Conservation (phyloP, 768 basidiomycete species). For the Amanita subjunquillea region DNA sequence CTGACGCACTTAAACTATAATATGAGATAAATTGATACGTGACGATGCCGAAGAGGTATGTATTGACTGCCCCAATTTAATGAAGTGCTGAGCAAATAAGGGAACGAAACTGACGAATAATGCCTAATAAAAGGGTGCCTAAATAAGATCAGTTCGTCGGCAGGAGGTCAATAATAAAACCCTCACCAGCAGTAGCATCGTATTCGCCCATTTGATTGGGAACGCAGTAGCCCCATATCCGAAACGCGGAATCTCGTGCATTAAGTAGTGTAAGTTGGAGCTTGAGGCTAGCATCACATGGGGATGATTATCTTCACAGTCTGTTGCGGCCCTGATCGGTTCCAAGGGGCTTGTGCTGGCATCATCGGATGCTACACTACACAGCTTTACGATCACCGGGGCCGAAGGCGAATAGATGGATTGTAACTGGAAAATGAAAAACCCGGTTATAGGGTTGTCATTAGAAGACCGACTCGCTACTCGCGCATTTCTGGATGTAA, state of each 20-base stretch:
- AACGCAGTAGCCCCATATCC: not conserved
- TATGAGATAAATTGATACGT: slow-evolving; percentile 5
- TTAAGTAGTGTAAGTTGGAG: not conserved
- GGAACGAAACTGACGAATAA: not conserved
- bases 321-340: too few species aligned
- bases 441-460: too few species aligned
- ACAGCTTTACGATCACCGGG: not conserved
- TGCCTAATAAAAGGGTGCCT: not conserved
- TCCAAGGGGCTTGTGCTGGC: too few species aligned
- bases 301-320: too few species aligned
- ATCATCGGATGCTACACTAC: too few species aligned
- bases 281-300: not conserved
- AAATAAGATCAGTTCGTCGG: not conserved
- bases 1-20: not conserved
- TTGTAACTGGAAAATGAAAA: too few species aligned
- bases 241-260: not conserved
- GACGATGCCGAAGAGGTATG: slow-evolving; percentile 6
- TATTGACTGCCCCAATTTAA: slow-evolving; percentile 4
- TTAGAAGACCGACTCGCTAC: too few species aligned
- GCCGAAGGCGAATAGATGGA: not conserved
- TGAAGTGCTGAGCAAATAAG: not conserved
- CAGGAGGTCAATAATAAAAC: not conserved
- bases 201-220: not conserved
- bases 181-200: not conserved
- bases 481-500: too few species aligned